Base-by-base conservation (phyloP, 306 rosid species). In the Prunus mume region DNA sequence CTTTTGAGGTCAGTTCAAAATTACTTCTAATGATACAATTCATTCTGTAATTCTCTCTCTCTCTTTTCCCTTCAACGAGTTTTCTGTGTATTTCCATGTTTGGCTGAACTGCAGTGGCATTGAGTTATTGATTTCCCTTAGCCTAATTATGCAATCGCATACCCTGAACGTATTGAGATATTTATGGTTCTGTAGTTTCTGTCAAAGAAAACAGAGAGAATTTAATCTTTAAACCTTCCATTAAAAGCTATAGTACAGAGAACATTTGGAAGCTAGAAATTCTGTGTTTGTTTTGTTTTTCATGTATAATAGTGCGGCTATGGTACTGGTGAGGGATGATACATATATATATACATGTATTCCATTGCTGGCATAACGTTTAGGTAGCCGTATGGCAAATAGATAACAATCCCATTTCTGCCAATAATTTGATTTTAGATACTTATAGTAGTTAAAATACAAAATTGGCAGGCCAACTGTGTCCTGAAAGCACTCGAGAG, bases 401-500 rank as follows among this genome's bases (percentile, higher is more conserved):
- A 51, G 2, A 51, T 51, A 51, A 17, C 38, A 46, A 9, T 69
- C 60, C 13, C 54, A 72, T 52, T 9, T 34, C 41, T 41, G 76
- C 14, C 0, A 20, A 13, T 69, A n/a, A n/a, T 38, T 38, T 76
- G 50, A 51, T 74, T 75, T 73, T 24, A 25, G 18, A 27, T 14
- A 6, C 7, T 11, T 43, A 15, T 2, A 8, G 43, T 30, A 3
- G 13, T 34, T 63, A 18, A 25, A 19, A 60, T 63, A 28, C 32
- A 34, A 41, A 9, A 71, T 77, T 85, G 69, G 82, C 86, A 94
- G 98, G 82, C 81, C 1, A 82, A 85, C 28, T 2, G 67, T 49
- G 77, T 94, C 45, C 62, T 77, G 47, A 84, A 90, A 81, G 85
- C 83, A 22, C 93, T 91, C 68, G 64, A 58, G 45, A 46, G 74